Percentiles rank a stretch among this genome's conserved stretches.
Evolutionary conservation across 177 flowering plant genomes (phyloP).

Genomic region (Vitis hybrid): DNA sequence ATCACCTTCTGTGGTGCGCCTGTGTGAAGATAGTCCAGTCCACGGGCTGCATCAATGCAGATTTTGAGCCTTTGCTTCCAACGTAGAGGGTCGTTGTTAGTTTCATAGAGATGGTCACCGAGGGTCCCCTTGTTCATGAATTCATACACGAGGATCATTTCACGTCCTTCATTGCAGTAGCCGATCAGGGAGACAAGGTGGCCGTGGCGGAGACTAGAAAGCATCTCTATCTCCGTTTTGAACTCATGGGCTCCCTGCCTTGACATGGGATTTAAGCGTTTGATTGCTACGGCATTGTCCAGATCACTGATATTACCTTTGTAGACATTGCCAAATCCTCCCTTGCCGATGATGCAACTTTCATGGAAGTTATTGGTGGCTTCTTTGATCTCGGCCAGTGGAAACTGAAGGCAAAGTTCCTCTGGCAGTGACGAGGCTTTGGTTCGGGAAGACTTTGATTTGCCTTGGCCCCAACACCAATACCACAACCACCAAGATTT

Average conservation of each 20-base stretch:
- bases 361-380: conserved; percentile 23
- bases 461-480: not conserved
- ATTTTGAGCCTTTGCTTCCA: conserved; percentile 35
- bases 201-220: conserved; percentile 39
- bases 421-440: conserved; percentile 15
- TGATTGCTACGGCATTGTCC: conserved; percentile 21
- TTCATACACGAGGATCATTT: conserved; percentile 52
- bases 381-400: conserved; percentile 16
- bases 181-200: conserved; percentile 42
- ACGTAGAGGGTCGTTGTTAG: conserved; percentile 22
- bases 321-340: conserved; percentile 35
- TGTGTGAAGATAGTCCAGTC: conserved; percentile 46
- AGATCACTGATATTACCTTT: conserved; percentile 18
- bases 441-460: conserved; percentile 2
- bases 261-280: conserved; percentile 20
- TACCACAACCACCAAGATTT: too few relatives aligned
- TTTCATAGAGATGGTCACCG: conserved; percentile 37
- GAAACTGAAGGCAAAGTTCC: conserved; percentile 22
- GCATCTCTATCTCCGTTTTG: conserved; percentile 43
- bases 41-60: conserved; percentile 45
- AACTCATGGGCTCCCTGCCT: conserved; percentile 39
- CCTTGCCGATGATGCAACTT: conserved; percentile 10
- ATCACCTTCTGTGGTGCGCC: conserved; percentile 42
- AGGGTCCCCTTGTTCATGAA: conserved; percentile 48
- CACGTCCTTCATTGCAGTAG: conserved; percentile 31